Evolutionary conservation across 352 stramenopile genomes (phyloP).

Genomic region (Pythium guiyangense): DNA sequence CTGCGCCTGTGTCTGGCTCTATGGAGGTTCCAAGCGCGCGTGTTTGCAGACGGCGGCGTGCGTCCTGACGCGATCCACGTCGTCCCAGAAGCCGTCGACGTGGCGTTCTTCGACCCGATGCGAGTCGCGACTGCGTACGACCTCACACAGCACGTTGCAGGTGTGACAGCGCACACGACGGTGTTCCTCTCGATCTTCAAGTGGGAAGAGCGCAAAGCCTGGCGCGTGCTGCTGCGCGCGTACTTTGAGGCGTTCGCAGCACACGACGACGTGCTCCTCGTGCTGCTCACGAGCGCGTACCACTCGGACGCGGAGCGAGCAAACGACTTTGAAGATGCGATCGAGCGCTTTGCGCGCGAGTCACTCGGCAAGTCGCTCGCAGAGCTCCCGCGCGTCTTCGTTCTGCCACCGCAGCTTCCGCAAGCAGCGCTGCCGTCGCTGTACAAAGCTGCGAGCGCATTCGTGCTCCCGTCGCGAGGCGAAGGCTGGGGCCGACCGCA

Average conservation of each 20-base stretch:
- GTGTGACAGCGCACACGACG: slow-evolving; percentile 40
- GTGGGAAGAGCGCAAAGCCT: slow-evolving; percentile 91
- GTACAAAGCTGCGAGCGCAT: slow-evolving; percentile 76
- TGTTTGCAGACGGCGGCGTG: slow-evolving; percentile 68
- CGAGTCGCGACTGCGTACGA: slow-evolving; percentile 43
- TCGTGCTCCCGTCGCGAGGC: slow-evolving; percentile 90
- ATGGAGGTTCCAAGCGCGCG: slow-evolving; percentile 61
- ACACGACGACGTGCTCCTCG: slow-evolving; percentile 64
- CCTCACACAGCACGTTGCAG: slow-evolving; percentile 28
- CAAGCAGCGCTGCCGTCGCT: slow-evolving; percentile 51
- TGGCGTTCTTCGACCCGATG: slow-evolving; percentile 82
- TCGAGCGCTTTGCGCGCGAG: slow-evolving; percentile 51
- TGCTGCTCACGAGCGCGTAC: slow-evolving; percentile 88
- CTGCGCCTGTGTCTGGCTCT: not conserved
- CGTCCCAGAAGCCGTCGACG: slow-evolving; percentile 86
- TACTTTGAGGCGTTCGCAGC: slow-evolving; percentile 76
- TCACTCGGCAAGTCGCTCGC: slow-evolving; percentile 35
- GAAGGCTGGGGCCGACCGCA: slow-evolving; percentile 94
- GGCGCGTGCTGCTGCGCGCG: slow-evolving; percentile 79
- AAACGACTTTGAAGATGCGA: slow-evolving; percentile 42
- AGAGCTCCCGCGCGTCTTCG: slow-evolving; percentile 52
- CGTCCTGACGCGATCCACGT: slow-evolving; percentile 52
- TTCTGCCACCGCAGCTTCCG: slow-evolving; percentile 58
- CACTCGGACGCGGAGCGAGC: slow-evolving; percentile 48
- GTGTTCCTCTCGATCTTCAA: slow-evolving; percentile 94